phyloP scores from a whole-genome alignment of 495 filamentous ascomycete genomes.

The Pseudoneurospora amorphoporcata region DNA sequence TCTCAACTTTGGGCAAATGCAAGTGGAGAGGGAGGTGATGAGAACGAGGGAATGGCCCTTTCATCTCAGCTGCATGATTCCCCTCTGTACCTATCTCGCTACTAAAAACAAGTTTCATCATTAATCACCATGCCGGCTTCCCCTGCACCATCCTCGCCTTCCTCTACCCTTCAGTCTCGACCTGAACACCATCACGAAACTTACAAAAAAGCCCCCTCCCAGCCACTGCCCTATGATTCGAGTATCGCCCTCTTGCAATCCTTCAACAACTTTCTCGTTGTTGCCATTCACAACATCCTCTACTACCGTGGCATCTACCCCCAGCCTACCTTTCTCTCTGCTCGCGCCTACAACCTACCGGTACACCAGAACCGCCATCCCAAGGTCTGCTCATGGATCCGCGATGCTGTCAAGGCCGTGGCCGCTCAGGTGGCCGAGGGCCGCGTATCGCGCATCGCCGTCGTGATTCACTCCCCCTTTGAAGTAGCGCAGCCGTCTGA shows the following conservation, averaged over 20 bases:
- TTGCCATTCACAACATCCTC: conserved; percentile 87
- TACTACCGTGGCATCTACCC: conserved; percentile 84
- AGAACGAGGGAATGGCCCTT: too few species aligned
- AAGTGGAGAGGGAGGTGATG: neutral
- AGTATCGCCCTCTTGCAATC: conserved; percentile 13
- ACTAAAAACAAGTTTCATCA: neutral
- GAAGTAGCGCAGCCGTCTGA: neutral
- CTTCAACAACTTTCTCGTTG: conserved; percentile 71
- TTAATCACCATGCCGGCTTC: conserved; percentile 12
- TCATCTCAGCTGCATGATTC: neutral
- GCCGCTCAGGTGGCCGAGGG: conserved; percentile 51
- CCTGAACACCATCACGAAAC: conserved; percentile 10
- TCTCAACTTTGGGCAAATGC: neutral
- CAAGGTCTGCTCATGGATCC: conserved; percentile 83
- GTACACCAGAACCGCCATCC: conserved; percentile 87
- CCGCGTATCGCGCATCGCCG: conserved; percentile 57
- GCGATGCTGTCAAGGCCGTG: conserved; percentile 68
- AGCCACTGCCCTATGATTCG: neutral
- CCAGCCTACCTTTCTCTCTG: conserved; percentile 63
- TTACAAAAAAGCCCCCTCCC: neutral
- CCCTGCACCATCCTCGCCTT: neutral
- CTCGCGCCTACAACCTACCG: conserved; percentile 78
- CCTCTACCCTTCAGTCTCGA: conserved; percentile 2
- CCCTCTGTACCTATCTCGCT: too few species aligned
- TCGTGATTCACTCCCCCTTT: conserved; percentile 59